Percentiles rank a stretch among this genome's conserved stretches.
Conservation (phyloP, 176 grass and related monocot species). For the Guadua angustifolia region DNA sequence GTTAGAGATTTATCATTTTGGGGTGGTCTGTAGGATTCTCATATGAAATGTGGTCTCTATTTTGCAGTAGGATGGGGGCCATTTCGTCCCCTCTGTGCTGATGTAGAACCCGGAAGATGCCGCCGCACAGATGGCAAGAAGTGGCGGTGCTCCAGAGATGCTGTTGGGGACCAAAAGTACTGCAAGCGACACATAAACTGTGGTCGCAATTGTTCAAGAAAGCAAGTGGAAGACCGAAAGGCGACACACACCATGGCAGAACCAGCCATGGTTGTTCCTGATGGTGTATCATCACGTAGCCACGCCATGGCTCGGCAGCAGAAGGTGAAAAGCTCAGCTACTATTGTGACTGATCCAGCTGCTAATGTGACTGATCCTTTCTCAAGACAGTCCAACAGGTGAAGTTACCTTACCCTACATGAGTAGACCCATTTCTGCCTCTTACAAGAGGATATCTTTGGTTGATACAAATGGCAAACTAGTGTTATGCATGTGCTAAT, state of each 20-base stretch:
- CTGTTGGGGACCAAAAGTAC: constrained; percentile 81
- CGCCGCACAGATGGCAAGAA: constrained; percentile 88
- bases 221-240: constrained; percentile 95
- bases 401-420: constrained; percentile 27
- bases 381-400: constrained; percentile 50
- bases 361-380: constrained; percentile 36
- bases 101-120: constrained; percentile 86
- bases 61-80: constrained; percentile 75
- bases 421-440: constrained; percentile 14
- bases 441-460: neutral
- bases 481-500: neutral
- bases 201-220: constrained; percentile 90
- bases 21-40: neutral
- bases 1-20: neutral
- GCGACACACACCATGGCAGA: constrained; percentile 43
- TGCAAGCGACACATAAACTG: constrained; percentile 94
- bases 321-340: constrained; percentile 40
- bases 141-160: constrained; percentile 89
- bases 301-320: constrained; percentile 33
- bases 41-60: neutral
- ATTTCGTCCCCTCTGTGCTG: constrained; percentile 53
- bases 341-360: constrained; percentile 32
- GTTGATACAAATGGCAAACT: constrained; percentile 1
- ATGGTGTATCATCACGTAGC: constrained; percentile 40
- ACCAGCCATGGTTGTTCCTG: constrained; percentile 42